Percentiles rank a stretch among this genome's conserved stretches.
Conservation (phyloP, 2,329 filamentous ascomycete species). For the Venturia oleaginea region DNA sequence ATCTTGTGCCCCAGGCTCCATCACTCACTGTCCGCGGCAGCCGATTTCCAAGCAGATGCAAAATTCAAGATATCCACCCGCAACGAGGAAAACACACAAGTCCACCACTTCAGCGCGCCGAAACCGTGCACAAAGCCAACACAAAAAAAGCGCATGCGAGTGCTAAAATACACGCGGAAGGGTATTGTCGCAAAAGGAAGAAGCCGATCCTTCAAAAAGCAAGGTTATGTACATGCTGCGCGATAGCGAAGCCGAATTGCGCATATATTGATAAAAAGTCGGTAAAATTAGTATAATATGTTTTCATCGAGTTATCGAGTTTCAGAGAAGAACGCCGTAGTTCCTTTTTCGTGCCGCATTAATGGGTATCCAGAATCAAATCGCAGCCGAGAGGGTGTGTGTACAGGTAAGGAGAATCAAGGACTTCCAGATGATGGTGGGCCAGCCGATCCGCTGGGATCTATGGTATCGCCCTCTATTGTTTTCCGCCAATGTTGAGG, state of each 20-base stretch:
- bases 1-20: background rate
- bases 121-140: background rate
- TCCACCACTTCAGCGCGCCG: background rate
- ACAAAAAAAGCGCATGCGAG: background rate
- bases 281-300: background rate
- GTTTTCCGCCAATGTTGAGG: slow-evolving; percentile 96
- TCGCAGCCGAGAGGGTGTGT: background rate
- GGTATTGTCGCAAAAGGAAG: slow-evolving; percentile 4
- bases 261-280: background rate
- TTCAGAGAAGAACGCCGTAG: slow-evolving; percentile 5
- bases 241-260: background rate
- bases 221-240: background rate
- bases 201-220: background rate
- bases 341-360: slow-evolving; percentile 9
- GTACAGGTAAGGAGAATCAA: background rate
- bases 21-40: background rate
- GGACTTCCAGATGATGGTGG: slow-evolving; percentile 7
- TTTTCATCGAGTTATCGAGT: background rate
- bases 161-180: background rate
- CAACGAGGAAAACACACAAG: background rate
- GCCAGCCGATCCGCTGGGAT: background rate
- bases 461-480: slow-evolving; percentile 70
- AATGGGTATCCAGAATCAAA: slow-evolving; percentile 10
- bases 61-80: background rate
- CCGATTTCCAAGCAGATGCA: background rate